Percentiles rank a stretch among this genome's conserved stretches.
phyloP scores from a whole-genome alignment of 2,329 filamentous ascomycete species.

The Pseudogymnoascus sp. region DNA sequence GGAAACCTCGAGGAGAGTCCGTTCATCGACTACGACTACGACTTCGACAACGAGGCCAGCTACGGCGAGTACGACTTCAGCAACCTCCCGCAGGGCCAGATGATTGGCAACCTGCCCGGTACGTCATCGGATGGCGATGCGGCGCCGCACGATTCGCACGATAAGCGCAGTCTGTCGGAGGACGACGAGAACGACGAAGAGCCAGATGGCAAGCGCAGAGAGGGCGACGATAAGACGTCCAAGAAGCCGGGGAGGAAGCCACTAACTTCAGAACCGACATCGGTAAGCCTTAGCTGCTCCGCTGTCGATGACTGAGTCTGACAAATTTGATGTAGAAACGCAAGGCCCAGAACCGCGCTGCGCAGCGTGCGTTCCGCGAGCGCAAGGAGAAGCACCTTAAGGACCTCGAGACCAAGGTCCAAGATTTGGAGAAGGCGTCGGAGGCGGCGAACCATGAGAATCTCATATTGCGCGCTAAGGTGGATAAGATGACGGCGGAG shows the following conservation, averaged over 20 bases:
- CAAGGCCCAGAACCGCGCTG: constrained; percentile 91
- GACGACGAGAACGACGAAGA: constrained; percentile 59
- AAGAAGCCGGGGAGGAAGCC: constrained; percentile 98
- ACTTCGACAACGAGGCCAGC: constrained; percentile 63
- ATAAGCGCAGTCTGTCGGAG: constrained; percentile 67
- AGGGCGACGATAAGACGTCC: constrained; percentile 71
- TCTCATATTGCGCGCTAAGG: constrained; percentile 69
- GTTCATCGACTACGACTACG: constrained; percentile 73
- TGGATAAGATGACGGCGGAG: constrained; percentile 79
- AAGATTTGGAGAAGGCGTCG: constrained; percentile 72
- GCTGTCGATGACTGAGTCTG: constrained; percentile 17
- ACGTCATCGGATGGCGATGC: constrained; percentile 32
- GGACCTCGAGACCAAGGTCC: constrained; percentile 71
- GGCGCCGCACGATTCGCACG: constrained; percentile 42
- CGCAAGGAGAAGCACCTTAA: constrained; percentile 89
- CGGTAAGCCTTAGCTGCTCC: constrained; percentile 54
- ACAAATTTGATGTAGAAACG: constrained; percentile 56
- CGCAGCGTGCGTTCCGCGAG: constrained; percentile 87
- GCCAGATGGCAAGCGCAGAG: constrained; percentile 65
- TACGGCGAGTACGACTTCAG: constrained; percentile 57
- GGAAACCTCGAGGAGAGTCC: constrained; percentile 64
- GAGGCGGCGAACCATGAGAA: constrained; percentile 82
- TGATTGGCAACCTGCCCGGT: constrained; percentile 70
- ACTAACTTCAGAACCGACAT: constrained; percentile 88
- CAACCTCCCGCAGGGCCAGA: constrained; percentile 49